Evolutionary conservation across 164 flowering plant genomes (phyloP), one percentile per base, ranked within the genome.

Genomic region (Pachysandra terminalis): DNA sequence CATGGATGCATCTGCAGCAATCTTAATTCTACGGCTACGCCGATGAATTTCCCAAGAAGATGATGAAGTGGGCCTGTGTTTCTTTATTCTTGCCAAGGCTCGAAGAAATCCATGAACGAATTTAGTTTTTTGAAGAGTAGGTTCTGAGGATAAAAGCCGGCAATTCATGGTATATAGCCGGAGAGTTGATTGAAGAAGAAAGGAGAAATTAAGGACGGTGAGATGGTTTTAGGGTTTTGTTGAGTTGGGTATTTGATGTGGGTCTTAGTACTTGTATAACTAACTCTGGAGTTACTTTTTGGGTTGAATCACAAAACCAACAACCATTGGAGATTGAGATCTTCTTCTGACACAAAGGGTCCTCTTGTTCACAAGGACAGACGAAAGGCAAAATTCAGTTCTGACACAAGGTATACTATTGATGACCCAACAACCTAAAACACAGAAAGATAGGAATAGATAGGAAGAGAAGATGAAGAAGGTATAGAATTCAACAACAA

Each of bases 291-390:
- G n/a, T n/a, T 51, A 67, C 45, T 35, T 64, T 68, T 55, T 48
- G 53, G 37, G 63, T 63, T 17, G 23, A 37, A 56, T 65, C 17
- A 67, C 51, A 40, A 59, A 62, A 68, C 22, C 53, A n/a, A 68
- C 54, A 54, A 55, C 67, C 37, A 56, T 19, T 15, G 56, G 62
- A 61, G 24, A n/a, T 14, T n/a, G 54, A 71, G 83, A 74, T 74
- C 74, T 78, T 59, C 70, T 79, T 80, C 81, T 80, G 87, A 82
- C 85, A 84, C 77, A 79, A 64, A 74, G 80, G 84, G 80, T 19
- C 76, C 82, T 66, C 53, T 62, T 56, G 48, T 16, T 69, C 72
- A 67, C 51, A 45, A 45, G 15, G 72, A 65, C 40, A 67, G 77
- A 74, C 78, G 78, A 78, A 74, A 63, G 71, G 75, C 37, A 55